Conservation (phyloP, 108 stramenopile species). For the Schizochytrium sp. region DNA sequence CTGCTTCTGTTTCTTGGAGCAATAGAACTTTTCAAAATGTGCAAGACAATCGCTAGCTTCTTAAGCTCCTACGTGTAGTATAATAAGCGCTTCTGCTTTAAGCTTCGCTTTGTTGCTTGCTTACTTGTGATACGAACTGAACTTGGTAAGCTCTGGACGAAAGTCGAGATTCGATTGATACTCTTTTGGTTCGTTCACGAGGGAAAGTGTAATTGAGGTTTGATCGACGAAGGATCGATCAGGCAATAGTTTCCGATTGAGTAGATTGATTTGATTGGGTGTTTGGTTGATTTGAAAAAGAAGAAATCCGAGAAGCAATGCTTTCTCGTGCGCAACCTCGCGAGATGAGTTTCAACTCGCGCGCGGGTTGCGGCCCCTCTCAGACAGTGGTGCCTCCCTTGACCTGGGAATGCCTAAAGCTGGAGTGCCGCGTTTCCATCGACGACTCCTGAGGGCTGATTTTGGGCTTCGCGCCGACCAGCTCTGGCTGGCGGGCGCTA, state of each 20-base stretch:
- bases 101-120: too few relatives aligned
- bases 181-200: too few relatives aligned
- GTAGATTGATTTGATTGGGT: background rate
- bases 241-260: background rate
- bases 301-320: background rate
- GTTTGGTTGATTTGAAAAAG: too few relatives aligned
- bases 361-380: background rate
- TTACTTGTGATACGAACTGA: too few relatives aligned
- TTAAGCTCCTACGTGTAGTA: too few relatives aligned
- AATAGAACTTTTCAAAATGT: too few relatives aligned
- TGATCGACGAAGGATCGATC: background rate
- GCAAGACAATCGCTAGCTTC: too few relatives aligned
- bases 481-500: background rate
- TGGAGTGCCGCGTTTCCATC: conserved; percentile 16
- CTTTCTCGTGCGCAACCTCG: background rate
- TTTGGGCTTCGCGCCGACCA: background rate
- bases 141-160: too few relatives aligned
- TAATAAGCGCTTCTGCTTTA: too few relatives aligned
- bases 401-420: conserved; percentile 54
- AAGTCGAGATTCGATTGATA: too few relatives aligned
- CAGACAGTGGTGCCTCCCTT: conserved; percentile 60
- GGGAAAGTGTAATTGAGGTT: too few relatives aligned
- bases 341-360: background rate
- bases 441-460: background rate
- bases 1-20: too few relatives aligned